These are phyloP conservation scores for Phytopythium helicoides DNA, from an alignment of 352 stramenopile species.

Conservation along the genomic window DNA sequence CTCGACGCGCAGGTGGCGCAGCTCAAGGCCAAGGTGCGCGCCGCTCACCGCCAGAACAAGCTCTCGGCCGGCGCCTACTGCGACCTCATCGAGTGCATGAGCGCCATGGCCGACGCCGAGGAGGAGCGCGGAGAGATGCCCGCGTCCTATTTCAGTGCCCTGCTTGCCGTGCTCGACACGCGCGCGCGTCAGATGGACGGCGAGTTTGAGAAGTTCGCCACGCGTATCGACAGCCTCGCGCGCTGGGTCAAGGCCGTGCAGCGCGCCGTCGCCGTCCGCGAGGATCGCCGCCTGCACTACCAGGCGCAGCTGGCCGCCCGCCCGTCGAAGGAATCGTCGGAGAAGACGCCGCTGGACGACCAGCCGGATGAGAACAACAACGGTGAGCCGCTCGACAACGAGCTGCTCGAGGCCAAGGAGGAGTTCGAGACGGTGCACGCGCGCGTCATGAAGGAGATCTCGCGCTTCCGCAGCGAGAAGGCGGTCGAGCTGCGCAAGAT, in stretches of 20 bases:
- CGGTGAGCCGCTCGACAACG: conserved; percentile 32
- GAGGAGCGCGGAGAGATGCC: conserved; percentile 61
- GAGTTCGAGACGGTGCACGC: conserved; percentile 76
- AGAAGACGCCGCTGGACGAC: conserved; percentile 20
- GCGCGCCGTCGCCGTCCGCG: conserved; percentile 65
- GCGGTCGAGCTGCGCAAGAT: conserved; percentile 66
- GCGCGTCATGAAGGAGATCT: conserved; percentile 74
- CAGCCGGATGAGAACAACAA: conserved; percentile 26
- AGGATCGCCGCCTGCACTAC: conserved; percentile 78
- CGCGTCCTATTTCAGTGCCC: conserved; percentile 58
- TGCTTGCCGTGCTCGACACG: conserved; percentile 68
- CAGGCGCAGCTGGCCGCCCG: conserved; percentile 68
- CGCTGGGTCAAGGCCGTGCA: conserved; percentile 75
- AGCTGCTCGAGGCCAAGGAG: conserved; percentile 60
- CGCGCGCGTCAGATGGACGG: conserved; percentile 71
- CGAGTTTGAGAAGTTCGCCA: conserved; percentile 64
- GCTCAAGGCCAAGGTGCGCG: conserved; percentile 60
- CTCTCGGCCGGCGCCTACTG: conserved; percentile 74
- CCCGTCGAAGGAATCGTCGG: conserved; percentile 4
- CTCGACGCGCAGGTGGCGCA: conserved; percentile 56
- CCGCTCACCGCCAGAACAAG: conserved; percentile 68
- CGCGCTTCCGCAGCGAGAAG: conserved; percentile 73
- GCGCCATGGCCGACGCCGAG: conserved; percentile 64
- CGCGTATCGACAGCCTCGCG: conserved; percentile 65
- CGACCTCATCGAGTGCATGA: conserved; percentile 77